Percentiles rank a stretch among this genome's conserved stretches.
Conservation (phyloP, 2,329 filamentous ascomycete species). For the Ophiostoma sp. region DNA sequence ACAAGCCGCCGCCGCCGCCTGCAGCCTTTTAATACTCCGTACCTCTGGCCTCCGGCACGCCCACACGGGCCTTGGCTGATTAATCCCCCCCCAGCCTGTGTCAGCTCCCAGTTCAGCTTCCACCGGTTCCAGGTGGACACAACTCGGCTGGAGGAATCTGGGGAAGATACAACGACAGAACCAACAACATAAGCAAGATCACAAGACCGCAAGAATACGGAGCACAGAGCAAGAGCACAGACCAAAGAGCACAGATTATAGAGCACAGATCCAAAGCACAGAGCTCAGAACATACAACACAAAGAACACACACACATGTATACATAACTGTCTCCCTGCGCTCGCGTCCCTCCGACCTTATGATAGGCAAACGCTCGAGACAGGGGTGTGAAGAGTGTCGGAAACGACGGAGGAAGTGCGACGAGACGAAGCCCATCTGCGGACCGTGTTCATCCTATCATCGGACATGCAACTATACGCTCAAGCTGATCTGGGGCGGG, state of each 20-base stretch:
- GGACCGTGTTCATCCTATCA: conserved; percentile 13
- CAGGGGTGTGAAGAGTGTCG: conserved; percentile 24
- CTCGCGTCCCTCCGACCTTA: neutral
- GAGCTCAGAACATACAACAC: neutral
- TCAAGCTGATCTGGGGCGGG: conserved; percentile 21
- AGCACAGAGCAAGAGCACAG: neutral
- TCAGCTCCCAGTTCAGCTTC: no score
- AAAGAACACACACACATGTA: conserved; percentile 3
- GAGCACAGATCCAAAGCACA: neutral
- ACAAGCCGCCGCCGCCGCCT: neutral
- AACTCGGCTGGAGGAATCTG: no score
- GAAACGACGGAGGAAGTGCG: conserved; percentile 22
- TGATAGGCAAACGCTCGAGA: conserved; percentile 19
- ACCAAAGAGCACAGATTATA: neutral
- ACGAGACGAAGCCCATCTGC: conserved; percentile 22
- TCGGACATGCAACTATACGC: conserved; percentile 21
- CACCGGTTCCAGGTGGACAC: no score
- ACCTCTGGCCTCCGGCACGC: neutral
- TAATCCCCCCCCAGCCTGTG: neutral
- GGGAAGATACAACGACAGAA: neutral
- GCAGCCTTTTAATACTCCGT: neutral
- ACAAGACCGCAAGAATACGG: no score
- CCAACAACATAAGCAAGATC: neutral
- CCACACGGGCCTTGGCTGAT: neutral
- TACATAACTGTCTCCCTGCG: neutral